Base-by-base conservation (phyloP, 257 asterid species). In the Euphrasia confusa region DNA sequence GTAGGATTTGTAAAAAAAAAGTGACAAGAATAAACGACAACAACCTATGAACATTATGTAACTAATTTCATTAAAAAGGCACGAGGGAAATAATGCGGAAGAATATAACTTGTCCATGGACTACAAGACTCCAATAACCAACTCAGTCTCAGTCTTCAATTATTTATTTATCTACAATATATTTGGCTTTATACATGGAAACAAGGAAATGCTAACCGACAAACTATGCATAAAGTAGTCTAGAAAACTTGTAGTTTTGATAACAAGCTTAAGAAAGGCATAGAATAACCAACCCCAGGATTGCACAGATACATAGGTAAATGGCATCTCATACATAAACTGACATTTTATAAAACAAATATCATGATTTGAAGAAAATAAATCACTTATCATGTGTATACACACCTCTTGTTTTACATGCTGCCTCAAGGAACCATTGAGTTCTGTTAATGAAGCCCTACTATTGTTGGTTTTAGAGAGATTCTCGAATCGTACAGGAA, bases 371-470 rank as follows among this genome's bases (percentile, higher is more conserved):
- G 59, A 53, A 58, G 50, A 57, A 68, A 45, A n/a, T 64, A 56
- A 14, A 45, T 21, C 54, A 54, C 1, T 30, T 54, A 67, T 33
- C 12, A 71, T 42, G 58, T 53, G 30, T 58, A 59, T 61, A 69
- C 80, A 72, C 66, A 91, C 98, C 98, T 88, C 87, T 52, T 74
- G 81, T 66, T 76, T 81, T 28, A 60, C 67, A 63, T 76, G 68
- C 49, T 32, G 58, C 68, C 71, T 71, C 63, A 54, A 60, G 62
- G 82, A 70, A 67, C 71, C 75, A 67, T 62, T 75, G 35, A 39
- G 63, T 37, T 74, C 71, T 42, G 65, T 40, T 42, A 63, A 42
- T 54, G 82, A 33, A 21, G 70, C 79, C 67, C 60, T 37, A 30
- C 66, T 76, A 61, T 64, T 71, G 21, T 65, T 60, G 49, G 63